Base-by-base conservation (phyloP, 495 filamentous ascomycete genomes). In the Neurospora sp. region DNA sequence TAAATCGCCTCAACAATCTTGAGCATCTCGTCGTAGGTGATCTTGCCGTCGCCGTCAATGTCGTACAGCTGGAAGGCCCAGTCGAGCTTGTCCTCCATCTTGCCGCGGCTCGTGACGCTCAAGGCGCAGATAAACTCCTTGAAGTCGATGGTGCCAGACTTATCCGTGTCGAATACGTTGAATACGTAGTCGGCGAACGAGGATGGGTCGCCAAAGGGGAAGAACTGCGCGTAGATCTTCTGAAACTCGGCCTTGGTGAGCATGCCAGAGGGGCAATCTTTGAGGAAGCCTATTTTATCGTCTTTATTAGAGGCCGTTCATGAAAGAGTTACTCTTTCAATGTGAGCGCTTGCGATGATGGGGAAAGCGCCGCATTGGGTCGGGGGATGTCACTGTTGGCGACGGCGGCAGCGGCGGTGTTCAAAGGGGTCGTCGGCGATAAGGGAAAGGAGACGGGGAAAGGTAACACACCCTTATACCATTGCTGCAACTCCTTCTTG, bases 51-150 rank as follows among this genome's bases (percentile, higher is more conserved):
- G 37, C 96, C 95, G 79, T 99, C 96, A 78, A 99, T 99, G 83
- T 99, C 96, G 83, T 99, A 99, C 79, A 99, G 88, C 83, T 99
- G 96, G 84, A 99, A 99, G 22, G 96, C 96, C 96, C 96, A 99
- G 81, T 98, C 96, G 71, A 99, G 88, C 82, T 99, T 99, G 82
- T 99, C 96, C 86, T 98, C 96, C 93, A 98, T 95, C 86, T 97
- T 96, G 74, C 96, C 96, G 59, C 96, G 89, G 78, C 93, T 96
- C 18, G 96, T 99, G 77, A 99, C 96, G 80, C 94, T 97, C 61
- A 99, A 84, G 27, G 96, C 96, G 84, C 96, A 98, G 83, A 99
- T 99, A 83, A 98, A 98, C 81, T 98, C 96, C 81, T 99, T 98
- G 84, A 99, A 99, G 86, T 99, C 96, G 80, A 99, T 99, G 73